phyloP scores from a whole-genome alignment of 2,329 filamentous ascomycete genomes.

The Microsporum canis region DNA sequence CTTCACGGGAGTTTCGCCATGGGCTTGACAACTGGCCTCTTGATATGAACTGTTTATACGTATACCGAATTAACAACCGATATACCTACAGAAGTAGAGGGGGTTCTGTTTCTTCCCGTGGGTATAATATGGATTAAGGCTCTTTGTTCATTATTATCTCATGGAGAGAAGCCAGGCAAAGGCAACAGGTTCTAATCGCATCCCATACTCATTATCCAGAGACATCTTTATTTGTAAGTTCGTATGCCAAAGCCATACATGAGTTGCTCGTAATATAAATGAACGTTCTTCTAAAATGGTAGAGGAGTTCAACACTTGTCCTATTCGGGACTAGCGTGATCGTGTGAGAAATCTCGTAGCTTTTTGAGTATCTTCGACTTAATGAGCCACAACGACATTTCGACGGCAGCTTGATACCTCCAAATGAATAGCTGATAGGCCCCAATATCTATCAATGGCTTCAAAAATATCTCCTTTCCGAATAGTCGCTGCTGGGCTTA shows the following conservation, averaged over 20 bases:
- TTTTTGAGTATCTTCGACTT: constrained; percentile 3
- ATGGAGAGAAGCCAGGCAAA: too few relatives aligned
- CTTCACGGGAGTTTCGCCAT: not conserved
- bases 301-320: not conserved
- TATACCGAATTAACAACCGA: not conserved
- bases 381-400: not conserved
- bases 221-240: too few relatives aligned
- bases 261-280: too few relatives aligned
- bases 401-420: not conserved
- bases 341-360: constrained; percentile 7
- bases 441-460: constrained; percentile 8
- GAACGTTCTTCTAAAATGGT: too few relatives aligned
- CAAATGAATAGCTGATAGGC: not conserved
- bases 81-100: not conserved
- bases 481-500: constrained; percentile 13
- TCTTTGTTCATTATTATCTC: too few relatives aligned
- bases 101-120: not conserved
- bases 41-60: not conserved
- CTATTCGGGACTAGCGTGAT: constrained; percentile 9
- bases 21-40: not conserved
- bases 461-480: constrained; percentile 12
- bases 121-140: not conserved
- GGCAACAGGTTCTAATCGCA: too few relatives aligned
- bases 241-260: too few relatives aligned
- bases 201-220: too few relatives aligned